Evolutionary conservation across 2,329 filamentous ascomycete genomes (phyloP), one percentile per base, ranked within the genome.

Genomic region (Talaromyces islandicus): DNA sequence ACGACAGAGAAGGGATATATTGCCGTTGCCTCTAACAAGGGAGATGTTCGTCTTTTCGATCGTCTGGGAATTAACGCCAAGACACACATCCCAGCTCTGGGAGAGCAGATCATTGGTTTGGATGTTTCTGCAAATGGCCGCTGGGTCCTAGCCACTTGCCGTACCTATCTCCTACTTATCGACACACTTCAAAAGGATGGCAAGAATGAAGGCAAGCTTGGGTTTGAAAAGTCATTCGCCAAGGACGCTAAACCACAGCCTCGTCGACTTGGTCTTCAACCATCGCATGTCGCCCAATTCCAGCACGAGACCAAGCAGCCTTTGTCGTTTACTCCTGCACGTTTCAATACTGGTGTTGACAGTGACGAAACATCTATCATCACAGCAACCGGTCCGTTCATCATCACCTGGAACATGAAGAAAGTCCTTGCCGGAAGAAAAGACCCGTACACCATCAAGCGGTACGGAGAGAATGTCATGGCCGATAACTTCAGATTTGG

Each of bases 401-500:
- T 99, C 66, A 85, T 99, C 55, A 95, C 96, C 55, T 99, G 94
- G 94, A 93, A 87, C 71, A 75, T 99, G 74, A 94, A 92, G 83
- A 96, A 96, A 80, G 84, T 97, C 0, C 75, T 97, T 14, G 83
- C 82, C 24, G 91, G 90, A 57, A 84, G 84, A 65, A 94, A 92
- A 75, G 89, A 94, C 62, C 89, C 93, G 0, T 99, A 99, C 78
- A 90, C 88, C 67, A 97, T 99, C 82, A 97, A 97, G 82, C 88
- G 94, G 17, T 99, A 99, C 72, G 84, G 86, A 0, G 94, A 99
- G 69, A 89, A 96, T 64, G 92, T 99, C 71, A 97, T 95, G 81
- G 94, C 94, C 4, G 94, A 99, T 74, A 96, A 99, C 74, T 99
- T 99, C 86, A 92, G 94, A 69, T 99, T 92, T 70, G 93, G 93